Conservation (phyloP, 805 yeast genomes). For the Cyberlindnera samutprakarnensis region DNA sequence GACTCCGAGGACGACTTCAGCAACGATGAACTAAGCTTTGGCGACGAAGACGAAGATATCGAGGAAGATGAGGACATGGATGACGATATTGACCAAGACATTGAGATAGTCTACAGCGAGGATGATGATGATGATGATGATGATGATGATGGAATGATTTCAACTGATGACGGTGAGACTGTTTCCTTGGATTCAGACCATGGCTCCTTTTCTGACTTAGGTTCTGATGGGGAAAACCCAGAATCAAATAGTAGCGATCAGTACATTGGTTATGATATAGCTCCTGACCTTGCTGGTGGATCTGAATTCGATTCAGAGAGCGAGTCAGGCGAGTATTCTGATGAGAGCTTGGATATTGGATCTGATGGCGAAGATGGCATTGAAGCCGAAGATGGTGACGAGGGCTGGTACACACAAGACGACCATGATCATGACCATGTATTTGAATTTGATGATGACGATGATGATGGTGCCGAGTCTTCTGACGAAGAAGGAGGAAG, state of each 20-base stretch:
- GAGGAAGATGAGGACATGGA: constrained; percentile 25
- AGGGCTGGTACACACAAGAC: constrained; percentile 14
- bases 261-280: constrained; percentile 10
- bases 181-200: constrained; percentile 11
- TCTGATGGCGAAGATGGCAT: constrained; percentile 7
- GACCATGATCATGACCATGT: constrained; percentile 22
- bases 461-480: constrained; percentile 5
- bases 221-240: constrained; percentile 9
- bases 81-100: constrained; percentile 12
- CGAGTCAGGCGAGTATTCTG: too few relatives aligned
- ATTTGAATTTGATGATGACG: constrained; percentile 7
- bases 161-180: constrained; percentile 4
- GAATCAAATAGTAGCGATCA: constrained; percentile 6
- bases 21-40: constrained; percentile 40
- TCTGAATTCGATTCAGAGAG: constrained; percentile 4
- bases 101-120: constrained; percentile 27
- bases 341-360: too few relatives aligned
- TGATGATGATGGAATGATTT: constrained; percentile 24
- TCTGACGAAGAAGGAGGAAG: constrained; percentile 18
- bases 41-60: constrained; percentile 30
- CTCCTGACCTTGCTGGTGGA: constrained; percentile 6
- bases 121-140: constrained; percentile 23
- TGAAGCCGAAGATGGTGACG: constrained; percentile 4
- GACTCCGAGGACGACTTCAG: constrained; percentile 57
- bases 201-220: constrained; percentile 16